These are phyloP conservation scores for Ophiostoma novo-ulmi DNA, from an alignment of 2,329 filamentous ascomycete genomes.

Conservation along the genomic window DNA sequence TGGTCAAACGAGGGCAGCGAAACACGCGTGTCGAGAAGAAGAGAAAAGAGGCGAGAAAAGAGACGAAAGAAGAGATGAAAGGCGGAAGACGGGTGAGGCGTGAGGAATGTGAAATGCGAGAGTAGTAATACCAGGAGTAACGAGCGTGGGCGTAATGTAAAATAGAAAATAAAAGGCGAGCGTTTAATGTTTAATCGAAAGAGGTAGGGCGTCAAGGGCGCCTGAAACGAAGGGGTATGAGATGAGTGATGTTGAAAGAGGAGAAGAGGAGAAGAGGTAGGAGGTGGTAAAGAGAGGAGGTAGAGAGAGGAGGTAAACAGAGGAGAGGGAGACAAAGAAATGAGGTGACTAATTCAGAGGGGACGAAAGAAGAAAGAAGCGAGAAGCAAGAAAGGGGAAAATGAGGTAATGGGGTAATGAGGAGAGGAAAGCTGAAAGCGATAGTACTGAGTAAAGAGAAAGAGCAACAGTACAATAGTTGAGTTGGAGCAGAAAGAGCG, in stretches of 20 bases:
- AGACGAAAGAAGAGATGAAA: not conserved
- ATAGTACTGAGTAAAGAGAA: not conserved
- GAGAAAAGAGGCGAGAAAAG: not conserved
- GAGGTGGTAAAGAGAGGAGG: not conserved
- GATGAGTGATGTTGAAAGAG: not conserved
- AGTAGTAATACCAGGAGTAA: not conserved
- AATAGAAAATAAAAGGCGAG: not conserved
- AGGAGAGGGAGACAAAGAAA: not conserved
- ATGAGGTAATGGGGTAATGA: not conserved
- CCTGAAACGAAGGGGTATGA: slow-evolving; percentile 10
- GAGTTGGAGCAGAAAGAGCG: not conserved
- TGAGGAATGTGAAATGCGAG: not conserved
- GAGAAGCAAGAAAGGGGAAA: not conserved
- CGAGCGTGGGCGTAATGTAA: not conserved
- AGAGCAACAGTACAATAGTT: not conserved
- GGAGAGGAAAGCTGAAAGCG: not conserved
- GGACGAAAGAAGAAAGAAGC: not conserved
- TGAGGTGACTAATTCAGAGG: not conserved
- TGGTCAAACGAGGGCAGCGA: not conserved
- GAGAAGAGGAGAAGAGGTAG: not conserved
- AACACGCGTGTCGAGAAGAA: not conserved
- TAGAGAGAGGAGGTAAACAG: not conserved
- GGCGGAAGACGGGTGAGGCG: not conserved
- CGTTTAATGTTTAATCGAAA: not conserved
- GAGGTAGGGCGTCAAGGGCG: slow-evolving; percentile 6